phyloP scores from a whole-genome alignment of 495 filamentous ascomycete species.

The Xylaria cubensis region DNA sequence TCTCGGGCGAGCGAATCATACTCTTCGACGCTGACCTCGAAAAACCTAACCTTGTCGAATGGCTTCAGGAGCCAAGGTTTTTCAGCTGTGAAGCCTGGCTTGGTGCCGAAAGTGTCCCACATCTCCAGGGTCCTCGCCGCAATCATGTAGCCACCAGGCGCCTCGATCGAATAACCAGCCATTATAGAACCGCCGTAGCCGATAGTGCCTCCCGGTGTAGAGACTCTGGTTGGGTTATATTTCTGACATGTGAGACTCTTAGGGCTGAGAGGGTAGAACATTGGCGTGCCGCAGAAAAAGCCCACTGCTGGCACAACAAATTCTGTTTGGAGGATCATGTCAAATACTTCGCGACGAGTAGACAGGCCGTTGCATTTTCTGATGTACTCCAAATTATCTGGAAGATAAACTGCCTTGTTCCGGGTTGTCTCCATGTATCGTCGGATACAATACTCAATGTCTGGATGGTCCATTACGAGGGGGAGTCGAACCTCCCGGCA shows the following conservation, averaged over 20 bases:
- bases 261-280: constrained; percentile 60
- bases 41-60: constrained; percentile 62
- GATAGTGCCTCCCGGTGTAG: constrained; percentile 62
- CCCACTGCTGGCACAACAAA: constrained; percentile 62
- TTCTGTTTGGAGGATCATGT: constrained; percentile 53
- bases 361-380: constrained; percentile 63
- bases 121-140: constrained; percentile 59
- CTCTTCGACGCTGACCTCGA: constrained; percentile 57
- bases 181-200: constrained; percentile 61
- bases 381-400: constrained; percentile 62
- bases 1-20: constrained; percentile 40
- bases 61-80: constrained; percentile 62
- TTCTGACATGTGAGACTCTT: constrained; percentile 57
- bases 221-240: constrained; percentile 62
- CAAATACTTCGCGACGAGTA: constrained; percentile 44
- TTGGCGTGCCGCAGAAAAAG: constrained; percentile 61
- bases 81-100: constrained; percentile 49
- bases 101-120: constrained; percentile 58
- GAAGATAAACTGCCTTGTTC: constrained; percentile 61
- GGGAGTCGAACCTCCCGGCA: constrained; percentile 60
- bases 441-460: constrained; percentile 53
- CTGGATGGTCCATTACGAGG: constrained; percentile 57
- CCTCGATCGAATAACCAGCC: constrained; percentile 63
- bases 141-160: constrained; percentile 63
- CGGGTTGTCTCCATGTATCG: constrained; percentile 65